Conservation (phyloP, 345 rosid species). For the Syzygium grande region DNA sequence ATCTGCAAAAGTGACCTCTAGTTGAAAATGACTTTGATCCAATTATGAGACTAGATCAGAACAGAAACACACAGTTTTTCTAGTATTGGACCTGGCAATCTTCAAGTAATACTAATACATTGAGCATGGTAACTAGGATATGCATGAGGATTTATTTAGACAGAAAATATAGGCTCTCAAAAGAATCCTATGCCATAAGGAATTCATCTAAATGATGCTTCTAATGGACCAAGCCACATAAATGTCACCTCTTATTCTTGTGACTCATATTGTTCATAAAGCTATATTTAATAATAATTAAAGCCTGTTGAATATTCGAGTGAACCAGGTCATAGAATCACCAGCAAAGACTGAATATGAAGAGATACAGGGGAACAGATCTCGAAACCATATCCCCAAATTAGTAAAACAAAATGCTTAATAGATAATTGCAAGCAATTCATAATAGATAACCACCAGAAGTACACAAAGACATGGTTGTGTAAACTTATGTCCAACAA, state of each 20-base stretch:
- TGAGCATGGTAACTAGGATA: not conserved
- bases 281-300: not conserved
- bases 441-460: not conserved
- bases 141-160: not conserved
- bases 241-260: not conserved
- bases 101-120: not conserved
- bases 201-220: not conserved
- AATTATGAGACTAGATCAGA: not conserved
- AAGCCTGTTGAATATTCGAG: not conserved
- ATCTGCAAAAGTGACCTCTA: conserved; percentile 28
- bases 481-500: not conserved
- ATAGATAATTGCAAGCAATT: not conserved
- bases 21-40: not conserved
- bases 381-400: not conserved
- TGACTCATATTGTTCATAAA: not conserved
- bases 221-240: not conserved
- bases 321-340: not conserved
- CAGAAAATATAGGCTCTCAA: not conserved
- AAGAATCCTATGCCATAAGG: not conserved
- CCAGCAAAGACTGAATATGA: not conserved
- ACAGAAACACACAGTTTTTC: not conserved
- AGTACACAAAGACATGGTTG: not conserved
- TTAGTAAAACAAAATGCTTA: not conserved
- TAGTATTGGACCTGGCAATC: not conserved
- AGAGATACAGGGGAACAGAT: not conserved